Percentiles rank a stretch among this genome's conserved stretches.
These are phyloP conservation scores for Nymphaea colorata DNA, from an alignment of 164 flowering plant species.

Conservation along the genomic window DNA sequence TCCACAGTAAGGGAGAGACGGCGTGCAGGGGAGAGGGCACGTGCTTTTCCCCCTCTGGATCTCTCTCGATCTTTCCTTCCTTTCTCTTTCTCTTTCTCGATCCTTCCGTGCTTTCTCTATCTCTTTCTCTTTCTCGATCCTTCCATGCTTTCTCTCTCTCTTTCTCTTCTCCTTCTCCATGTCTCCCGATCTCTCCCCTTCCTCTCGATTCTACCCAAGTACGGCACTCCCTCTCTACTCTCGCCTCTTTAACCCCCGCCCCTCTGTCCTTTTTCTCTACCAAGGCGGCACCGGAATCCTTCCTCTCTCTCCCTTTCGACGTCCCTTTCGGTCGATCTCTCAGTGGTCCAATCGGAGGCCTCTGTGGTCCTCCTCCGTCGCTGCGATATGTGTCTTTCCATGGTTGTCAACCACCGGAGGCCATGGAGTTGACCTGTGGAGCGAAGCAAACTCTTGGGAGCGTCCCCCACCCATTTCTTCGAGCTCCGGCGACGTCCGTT, in stretches of 20 bases:
- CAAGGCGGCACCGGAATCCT: neutral
- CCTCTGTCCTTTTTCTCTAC: neutral
- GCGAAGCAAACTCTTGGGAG: neutral
- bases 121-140: neutral
- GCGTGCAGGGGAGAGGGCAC: too few species aligned
- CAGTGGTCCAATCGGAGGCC: neutral
- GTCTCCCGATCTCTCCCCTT: slow-evolving; percentile 1
- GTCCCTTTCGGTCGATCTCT: too few species aligned
- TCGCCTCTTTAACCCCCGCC: neutral
- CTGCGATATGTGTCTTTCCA: neutral
- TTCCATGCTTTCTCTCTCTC: neutral
- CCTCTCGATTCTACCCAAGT: neutral
- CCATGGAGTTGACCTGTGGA: neutral
- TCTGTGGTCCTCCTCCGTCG: neutral
- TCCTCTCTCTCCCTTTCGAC: neutral
- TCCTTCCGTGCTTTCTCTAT: neutral
- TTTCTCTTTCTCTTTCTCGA: neutral
- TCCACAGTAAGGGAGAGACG: too few species aligned
- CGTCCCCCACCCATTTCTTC: neutral
- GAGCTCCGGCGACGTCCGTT: neutral
- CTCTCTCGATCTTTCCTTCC: neutral
- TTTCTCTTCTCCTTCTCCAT: neutral
- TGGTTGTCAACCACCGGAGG: neutral
- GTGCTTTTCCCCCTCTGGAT: too few species aligned
- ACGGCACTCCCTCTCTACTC: neutral